Conservation (phyloP, 805 yeast species). For the Blastobotrys parvus region DNA sequence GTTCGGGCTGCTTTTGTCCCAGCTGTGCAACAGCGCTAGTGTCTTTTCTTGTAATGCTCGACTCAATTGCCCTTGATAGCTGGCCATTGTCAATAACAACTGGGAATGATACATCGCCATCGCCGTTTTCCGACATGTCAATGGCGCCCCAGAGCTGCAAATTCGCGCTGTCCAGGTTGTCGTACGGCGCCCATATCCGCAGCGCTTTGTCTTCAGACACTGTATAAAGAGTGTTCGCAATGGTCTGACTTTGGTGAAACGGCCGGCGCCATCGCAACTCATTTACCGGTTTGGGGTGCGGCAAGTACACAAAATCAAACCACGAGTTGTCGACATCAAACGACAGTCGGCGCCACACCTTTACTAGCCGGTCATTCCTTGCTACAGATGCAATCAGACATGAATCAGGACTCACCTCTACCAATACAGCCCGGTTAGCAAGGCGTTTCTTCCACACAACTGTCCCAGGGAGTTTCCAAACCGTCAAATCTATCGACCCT, state of each 20-base stretch:
- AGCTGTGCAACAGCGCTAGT: constrained; percentile 9
- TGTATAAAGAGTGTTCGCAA: constrained; percentile 52
- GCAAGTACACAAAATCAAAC: constrained; percentile 61
- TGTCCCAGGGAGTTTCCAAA: constrained; percentile 34
- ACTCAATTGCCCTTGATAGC: constrained; percentile 24
- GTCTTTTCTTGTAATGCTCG: not conserved
- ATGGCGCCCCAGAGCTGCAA: constrained; percentile 36
- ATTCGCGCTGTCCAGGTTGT: constrained; percentile 15
- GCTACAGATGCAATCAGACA: constrained; percentile 58
- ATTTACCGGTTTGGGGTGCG: constrained; percentile 52
- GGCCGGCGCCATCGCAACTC: constrained; percentile 25
- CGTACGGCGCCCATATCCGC: constrained; percentile 47
- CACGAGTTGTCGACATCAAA: constrained; percentile 55
- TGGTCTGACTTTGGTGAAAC: constrained; percentile 29
- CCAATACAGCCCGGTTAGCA: constrained; percentile 51
- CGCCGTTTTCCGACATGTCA: constrained; percentile 38
- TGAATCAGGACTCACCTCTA: constrained; percentile 59
- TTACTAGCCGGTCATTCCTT: constrained; percentile 55
- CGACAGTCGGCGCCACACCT: constrained; percentile 69
- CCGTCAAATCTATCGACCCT: constrained; percentile 48
- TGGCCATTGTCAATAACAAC: constrained; percentile 35
- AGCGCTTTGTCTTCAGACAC: constrained; percentile 46
- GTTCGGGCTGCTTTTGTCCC: constrained; percentile 14
- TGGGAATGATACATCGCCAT: constrained; percentile 10
- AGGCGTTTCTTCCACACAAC: constrained; percentile 41